These are phyloP conservation scores for Bipolaris sorokiniana DNA, from an alignment of 2,329 filamentous ascomycete genomes.

Conservation along the genomic window DNA sequence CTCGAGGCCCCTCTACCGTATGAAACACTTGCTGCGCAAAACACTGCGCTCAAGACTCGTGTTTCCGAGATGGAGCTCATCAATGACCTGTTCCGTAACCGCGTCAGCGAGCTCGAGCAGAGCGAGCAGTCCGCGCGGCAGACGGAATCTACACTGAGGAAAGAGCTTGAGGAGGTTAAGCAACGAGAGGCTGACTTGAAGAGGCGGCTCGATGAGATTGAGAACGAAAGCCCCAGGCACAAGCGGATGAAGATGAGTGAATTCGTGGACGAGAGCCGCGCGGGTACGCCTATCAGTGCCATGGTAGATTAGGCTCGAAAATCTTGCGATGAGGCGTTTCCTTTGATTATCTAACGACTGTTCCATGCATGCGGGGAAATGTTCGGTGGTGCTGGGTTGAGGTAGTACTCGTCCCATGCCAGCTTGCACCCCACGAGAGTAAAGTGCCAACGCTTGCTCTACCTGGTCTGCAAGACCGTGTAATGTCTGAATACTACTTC, in stretches of 20 bases:
- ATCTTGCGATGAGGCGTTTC: conserved; percentile 5
- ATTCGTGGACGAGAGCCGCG: conserved; percentile 55
- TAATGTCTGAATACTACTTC: conserved; percentile 47
- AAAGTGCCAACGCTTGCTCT: conserved; percentile 35
- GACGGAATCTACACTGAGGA: conserved; percentile 61
- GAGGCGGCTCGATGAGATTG: conserved; percentile 73
- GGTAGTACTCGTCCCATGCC: conserved; percentile 12
- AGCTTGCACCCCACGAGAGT: conserved; percentile 10
- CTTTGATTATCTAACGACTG: conserved; percentile 20
- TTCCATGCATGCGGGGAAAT: conserved; percentile 15
- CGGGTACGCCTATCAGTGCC: conserved; percentile 42
- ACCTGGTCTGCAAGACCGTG: conserved; percentile 37
- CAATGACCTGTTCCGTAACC: conserved; percentile 72
- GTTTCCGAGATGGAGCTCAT: conserved; percentile 96
- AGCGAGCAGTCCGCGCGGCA: conserved; percentile 71
- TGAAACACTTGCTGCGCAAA: conserved; percentile 78
- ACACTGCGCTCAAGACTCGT: conserved; percentile 88
- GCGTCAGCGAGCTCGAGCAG: conserved; percentile 75
- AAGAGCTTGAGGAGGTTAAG: conserved; percentile 74
- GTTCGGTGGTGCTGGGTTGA: conserved; percentile 17
- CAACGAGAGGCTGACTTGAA: conserved; percentile 82
- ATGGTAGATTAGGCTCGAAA: conserved; percentile 35
- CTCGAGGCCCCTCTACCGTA: conserved; percentile 76
- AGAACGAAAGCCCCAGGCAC: conserved; percentile 55
- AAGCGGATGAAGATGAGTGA: conserved; percentile 65